Evolutionary conservation across 495 filamentous ascomycete species (phyloP).

Genomic region (Penicillium malachiteum): DNA sequence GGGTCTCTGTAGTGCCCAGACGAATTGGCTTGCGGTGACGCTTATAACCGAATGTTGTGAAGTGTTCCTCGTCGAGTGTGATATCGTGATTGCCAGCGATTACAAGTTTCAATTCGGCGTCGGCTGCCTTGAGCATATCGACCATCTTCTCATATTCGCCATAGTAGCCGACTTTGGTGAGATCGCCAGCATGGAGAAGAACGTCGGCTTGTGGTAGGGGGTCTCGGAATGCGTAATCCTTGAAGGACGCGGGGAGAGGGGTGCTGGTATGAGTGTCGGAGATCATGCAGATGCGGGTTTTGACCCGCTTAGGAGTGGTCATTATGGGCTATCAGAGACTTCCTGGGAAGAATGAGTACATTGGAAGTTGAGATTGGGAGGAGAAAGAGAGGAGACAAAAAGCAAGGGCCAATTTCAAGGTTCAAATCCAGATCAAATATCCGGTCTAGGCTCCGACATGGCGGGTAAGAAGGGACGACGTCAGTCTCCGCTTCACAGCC

Average conservation of each 20-base stretch:
- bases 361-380: slow-evolving; percentile 1
- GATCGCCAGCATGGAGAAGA: slow-evolving; percentile 71
- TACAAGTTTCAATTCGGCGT: slow-evolving; percentile 71
- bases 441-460: background rate
- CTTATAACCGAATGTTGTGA: slow-evolving; percentile 29
- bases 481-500: slow-evolving; percentile 8
- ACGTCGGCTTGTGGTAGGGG: slow-evolving; percentile 60
- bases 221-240: slow-evolving; percentile 38
- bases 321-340: slow-evolving; percentile 9
- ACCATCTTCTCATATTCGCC: slow-evolving; percentile 54
- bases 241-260: slow-evolving; percentile 27
- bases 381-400: background rate
- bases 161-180: slow-evolving; percentile 61
- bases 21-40: slow-evolving; percentile 32
- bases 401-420: background rate
- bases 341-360: background rate
- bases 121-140: slow-evolving; percentile 50
- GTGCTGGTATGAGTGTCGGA: slow-evolving; percentile 60
- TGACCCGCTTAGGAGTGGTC: slow-evolving; percentile 19
- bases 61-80: slow-evolving; percentile 60
- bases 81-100: slow-evolving; percentile 84
- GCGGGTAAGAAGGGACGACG: background rate
- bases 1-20: slow-evolving; percentile 7
- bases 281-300: slow-evolving; percentile 58
- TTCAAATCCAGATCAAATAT: background rate